Evolutionary conservation across 2,329 filamentous ascomycete species (phyloP).

Genomic region (Penicillium brasilianum): DNA sequence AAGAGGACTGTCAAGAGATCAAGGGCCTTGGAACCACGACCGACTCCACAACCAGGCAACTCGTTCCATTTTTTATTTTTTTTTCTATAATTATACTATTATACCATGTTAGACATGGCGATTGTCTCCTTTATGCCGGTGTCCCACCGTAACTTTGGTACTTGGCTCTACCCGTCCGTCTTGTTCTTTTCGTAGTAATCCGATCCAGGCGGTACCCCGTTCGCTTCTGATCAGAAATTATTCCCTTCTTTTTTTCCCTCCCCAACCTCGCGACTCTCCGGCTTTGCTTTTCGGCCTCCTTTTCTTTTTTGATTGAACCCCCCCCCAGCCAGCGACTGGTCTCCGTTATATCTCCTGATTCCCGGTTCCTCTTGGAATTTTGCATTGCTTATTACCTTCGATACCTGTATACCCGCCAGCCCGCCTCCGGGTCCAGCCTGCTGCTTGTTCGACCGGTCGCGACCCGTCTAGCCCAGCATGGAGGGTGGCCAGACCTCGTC

Average conservation of each 20-base stretch:
- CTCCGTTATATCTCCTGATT: background rate
- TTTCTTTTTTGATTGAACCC: too few relatives aligned
- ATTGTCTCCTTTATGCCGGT: too few relatives aligned
- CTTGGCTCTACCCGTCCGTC: slow-evolving; percentile 28
- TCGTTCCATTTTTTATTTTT: background rate
- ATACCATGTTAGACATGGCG: background rate
- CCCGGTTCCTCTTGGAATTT: slow-evolving; percentile 21
- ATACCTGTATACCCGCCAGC: slow-evolving; percentile 7
- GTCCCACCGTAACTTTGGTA: slow-evolving; percentile 5
- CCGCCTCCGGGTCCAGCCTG: slow-evolving; percentile 28
- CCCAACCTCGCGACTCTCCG: background rate
- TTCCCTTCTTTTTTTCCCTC: slow-evolving; percentile 19
- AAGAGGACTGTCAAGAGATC: too few relatives aligned
- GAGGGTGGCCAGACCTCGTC: slow-evolving; percentile 51
- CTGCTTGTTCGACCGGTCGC: slow-evolving; percentile 45
- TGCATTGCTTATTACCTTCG: slow-evolving; percentile 18
- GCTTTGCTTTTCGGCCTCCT: slow-evolving; percentile 5
- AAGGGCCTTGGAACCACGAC: too few relatives aligned
- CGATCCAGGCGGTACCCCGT: slow-evolving; percentile 10
- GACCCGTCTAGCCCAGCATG: slow-evolving; percentile 51
- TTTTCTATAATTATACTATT: background rate
- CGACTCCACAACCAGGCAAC: background rate
- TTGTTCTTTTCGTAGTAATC: background rate
- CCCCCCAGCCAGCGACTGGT: background rate
- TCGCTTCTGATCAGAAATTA: slow-evolving; percentile 10